These are phyloP conservation scores for Picea glauca DNA, from an alignment of 75 land plant genomes.

Conservation along the genomic window DNA sequence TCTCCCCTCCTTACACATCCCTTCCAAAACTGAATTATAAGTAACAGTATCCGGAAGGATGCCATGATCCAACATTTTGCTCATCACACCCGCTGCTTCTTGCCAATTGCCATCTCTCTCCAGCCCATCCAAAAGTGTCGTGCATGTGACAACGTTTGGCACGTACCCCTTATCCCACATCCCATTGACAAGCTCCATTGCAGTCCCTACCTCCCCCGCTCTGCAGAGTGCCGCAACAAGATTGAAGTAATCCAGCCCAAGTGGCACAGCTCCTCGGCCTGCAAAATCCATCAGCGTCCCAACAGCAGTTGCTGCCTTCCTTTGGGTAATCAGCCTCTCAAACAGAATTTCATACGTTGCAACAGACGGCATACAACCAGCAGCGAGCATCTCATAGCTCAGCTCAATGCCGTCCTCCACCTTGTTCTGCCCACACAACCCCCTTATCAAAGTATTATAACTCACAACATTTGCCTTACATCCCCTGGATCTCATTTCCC, in stretches of 20 bases:
- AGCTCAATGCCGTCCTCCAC: slow-evolving; percentile 52
- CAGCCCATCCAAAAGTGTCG: slow-evolving; percentile 50
- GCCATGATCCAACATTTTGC: slow-evolving; percentile 36
- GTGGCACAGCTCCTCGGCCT: slow-evolving; percentile 38
- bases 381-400: slow-evolving; percentile 59
- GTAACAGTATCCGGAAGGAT: slow-evolving; percentile 55
- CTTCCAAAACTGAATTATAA: slow-evolving; percentile 46
- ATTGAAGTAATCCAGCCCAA: slow-evolving; percentile 44
- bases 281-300: slow-evolving; percentile 51
- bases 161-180: slow-evolving; percentile 29
- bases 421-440: slow-evolving; percentile 45
- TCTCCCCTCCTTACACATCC: slow-evolving; percentile 33
- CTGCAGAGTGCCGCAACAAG: slow-evolving; percentile 49
- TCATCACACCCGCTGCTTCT: slow-evolving; percentile 22
- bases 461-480: slow-evolving; percentile 52
- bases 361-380: slow-evolving; percentile 50
- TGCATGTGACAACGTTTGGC: slow-evolving; percentile 41
- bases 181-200: slow-evolving; percentile 40
- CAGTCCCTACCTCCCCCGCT: slow-evolving; percentile 25
- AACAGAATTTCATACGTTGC: slow-evolving; percentile 60
- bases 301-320: slow-evolving; percentile 31
- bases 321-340: slow-evolving; percentile 38
- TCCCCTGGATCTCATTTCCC: slow-evolving; percentile 39
- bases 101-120: slow-evolving; percentile 19
- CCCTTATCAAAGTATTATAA: slow-evolving; percentile 59